Evolutionary conservation across 1,284 basidiomycete species (phyloP).

Genomic region (Porodaedalea pini): DNA sequence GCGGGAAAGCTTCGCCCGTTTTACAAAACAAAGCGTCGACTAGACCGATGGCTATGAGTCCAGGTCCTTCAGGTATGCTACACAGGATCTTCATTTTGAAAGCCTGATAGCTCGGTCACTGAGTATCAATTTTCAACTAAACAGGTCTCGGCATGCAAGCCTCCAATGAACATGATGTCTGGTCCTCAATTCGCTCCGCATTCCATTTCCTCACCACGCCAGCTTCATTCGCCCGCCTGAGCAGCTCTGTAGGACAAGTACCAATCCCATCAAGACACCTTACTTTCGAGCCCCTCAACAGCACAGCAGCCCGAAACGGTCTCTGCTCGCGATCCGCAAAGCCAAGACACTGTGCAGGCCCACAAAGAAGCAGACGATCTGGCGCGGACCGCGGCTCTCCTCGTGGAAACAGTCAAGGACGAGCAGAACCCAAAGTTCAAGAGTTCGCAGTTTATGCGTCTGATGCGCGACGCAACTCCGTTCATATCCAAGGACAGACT

Average conservation of each 20-base stretch:
- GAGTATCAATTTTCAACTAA: too few species aligned
- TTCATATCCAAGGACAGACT: slow-evolving; percentile 25
- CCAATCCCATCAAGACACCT: slow-evolving; percentile 10
- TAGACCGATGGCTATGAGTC: slow-evolving; percentile 1
- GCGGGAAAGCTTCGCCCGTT: neutral
- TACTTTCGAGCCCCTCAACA: neutral
- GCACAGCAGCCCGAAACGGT: neutral
- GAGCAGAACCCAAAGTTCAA: slow-evolving; percentile 84
- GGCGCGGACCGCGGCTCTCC: slow-evolving; percentile 67
- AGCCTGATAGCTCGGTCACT: too few species aligned
- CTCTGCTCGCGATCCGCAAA: neutral
- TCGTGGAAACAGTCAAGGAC: slow-evolving; percentile 66
- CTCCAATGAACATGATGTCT: slow-evolving; percentile 13
- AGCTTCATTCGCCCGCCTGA: slow-evolving; percentile 24
- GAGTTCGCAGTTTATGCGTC: slow-evolving; percentile 81
- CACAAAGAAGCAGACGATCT: slow-evolving; percentile 56
- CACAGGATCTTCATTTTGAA: too few species aligned
- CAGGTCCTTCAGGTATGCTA: neutral
- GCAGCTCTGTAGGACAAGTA: slow-evolving; percentile 18
- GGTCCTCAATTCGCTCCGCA: slow-evolving; percentile 10
- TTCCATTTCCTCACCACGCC: slow-evolving; percentile 19
- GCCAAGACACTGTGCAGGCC: neutral
- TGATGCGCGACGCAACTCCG: slow-evolving; percentile 64
- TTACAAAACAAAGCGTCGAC: slow-evolving; percentile 4
- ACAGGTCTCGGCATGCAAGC: slow-evolving; percentile 10